Percentiles rank a stretch among this genome's conserved stretches.
phyloP scores from a whole-genome alignment of 305 asterid species.

The Monarda citriodora region DNA sequence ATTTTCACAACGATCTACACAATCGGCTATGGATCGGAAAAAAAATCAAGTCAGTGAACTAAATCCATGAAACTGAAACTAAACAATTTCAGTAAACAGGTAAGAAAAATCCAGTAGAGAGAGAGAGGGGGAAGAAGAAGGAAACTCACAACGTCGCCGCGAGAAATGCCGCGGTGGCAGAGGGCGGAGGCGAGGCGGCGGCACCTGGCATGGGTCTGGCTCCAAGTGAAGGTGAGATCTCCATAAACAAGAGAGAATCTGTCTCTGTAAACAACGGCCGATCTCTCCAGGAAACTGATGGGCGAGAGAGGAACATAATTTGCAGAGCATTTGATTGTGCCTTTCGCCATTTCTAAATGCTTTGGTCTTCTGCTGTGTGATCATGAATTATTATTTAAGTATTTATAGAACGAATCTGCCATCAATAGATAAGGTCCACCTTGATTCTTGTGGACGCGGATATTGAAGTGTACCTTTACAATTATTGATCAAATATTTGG shows the following conservation, averaged over 20 bases:
- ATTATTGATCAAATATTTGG: too few relatives aligned
- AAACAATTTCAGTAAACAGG: too few relatives aligned
- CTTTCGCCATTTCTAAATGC: constrained; percentile 26
- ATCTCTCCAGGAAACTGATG: constrained; percentile 79
- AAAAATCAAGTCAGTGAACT: not conserved
- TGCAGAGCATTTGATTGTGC: constrained; percentile 63
- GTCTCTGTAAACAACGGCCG: constrained; percentile 70
- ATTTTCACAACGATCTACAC: too few relatives aligned
- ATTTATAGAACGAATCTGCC: too few relatives aligned
- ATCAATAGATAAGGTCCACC: too few relatives aligned
- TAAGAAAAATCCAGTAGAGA: not conserved
- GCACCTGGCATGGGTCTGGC: constrained; percentile 68
- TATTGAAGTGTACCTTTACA: too few relatives aligned
- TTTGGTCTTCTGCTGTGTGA: too few relatives aligned
- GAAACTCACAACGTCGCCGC: constrained; percentile 64
- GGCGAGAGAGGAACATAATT: constrained; percentile 77
- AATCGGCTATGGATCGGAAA: not conserved
- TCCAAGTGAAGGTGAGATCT: constrained; percentile 71
- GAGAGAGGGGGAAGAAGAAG: not conserved
- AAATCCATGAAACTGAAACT: not conserved
- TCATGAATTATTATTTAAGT: too few relatives aligned
- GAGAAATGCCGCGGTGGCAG: constrained; percentile 46
- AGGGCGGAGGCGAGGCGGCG: constrained; percentile 84
- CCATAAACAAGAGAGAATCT: constrained; percentile 58
- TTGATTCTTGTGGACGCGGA: too few relatives aligned